A percentile compares a stretch with the other conserved stretches of the same genome.
phyloP scores from a whole-genome alignment of 73 alveolate genomes.

The Symbiodinium natans region DNA sequence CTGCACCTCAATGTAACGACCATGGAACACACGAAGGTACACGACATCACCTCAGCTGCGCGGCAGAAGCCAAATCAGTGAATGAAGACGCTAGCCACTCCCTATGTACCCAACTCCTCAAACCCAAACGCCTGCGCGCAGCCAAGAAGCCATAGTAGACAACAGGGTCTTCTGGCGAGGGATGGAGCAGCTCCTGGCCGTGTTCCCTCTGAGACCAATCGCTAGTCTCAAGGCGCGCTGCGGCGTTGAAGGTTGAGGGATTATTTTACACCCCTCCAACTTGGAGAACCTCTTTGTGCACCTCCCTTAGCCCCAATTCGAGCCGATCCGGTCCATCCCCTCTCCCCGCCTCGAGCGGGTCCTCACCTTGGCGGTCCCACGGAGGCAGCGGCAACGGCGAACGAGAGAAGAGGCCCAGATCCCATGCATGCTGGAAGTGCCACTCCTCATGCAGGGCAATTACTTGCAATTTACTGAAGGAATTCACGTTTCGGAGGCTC shows the following conservation, averaged over 20 bases:
- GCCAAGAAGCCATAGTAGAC: conserved; percentile 50
- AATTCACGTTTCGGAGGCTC: no score
- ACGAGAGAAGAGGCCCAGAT: conserved; percentile 32
- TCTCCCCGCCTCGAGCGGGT: conserved; percentile 93
- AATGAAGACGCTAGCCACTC: no score
- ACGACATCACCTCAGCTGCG: conserved; percentile 31
- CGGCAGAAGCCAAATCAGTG: background rate
- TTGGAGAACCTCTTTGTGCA: no score
- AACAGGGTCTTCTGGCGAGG: conserved; percentile 81
- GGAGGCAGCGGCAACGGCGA: conserved; percentile 30
- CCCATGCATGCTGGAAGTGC: conserved; percentile 58
- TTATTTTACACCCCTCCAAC: no score
- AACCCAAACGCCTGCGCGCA: background rate
- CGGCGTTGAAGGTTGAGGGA: no score
- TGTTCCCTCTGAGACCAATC: no score
- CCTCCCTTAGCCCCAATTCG: no score
- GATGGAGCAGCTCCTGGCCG: conserved; percentile 65
- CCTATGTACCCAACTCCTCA: background rate
- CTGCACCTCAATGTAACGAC: conserved; percentile 70
- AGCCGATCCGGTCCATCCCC: no score
- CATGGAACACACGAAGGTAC: conserved; percentile 77
- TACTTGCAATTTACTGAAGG: no score
- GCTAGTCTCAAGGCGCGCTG: no score
- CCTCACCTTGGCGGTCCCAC: conserved; percentile 77
- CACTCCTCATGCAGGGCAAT: no score